phyloP scores from a whole-genome alignment of 352 stramenopile genomes.

The Phytopythium litorale region DNA sequence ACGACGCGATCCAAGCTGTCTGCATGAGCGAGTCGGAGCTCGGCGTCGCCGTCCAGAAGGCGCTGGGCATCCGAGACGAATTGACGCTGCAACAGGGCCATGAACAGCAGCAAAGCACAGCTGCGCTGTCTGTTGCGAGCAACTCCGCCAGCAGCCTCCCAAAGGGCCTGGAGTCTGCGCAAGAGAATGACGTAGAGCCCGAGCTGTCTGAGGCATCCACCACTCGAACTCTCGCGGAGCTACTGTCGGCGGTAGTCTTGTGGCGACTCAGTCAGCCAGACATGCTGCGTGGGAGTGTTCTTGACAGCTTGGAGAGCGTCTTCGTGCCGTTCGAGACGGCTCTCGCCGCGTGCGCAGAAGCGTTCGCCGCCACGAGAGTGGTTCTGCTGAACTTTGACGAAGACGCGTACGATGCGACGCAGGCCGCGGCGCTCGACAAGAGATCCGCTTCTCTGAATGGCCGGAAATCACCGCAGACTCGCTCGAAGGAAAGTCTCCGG shows the following conservation, averaged over 20 bases:
- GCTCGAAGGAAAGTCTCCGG: constrained; percentile 3
- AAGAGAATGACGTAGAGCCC: constrained; percentile 15
- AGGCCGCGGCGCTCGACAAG: constrained; percentile 10
- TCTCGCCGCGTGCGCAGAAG: constrained; percentile 31
- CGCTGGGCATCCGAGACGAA: constrained; percentile 25
- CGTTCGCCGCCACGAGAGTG: constrained; percentile 38
- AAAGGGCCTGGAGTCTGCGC: constrained; percentile 15
- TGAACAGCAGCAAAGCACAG: neutral
- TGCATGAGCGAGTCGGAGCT: constrained; percentile 33
- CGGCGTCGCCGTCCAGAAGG: constrained; percentile 28
- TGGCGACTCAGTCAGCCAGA: constrained; percentile 66
- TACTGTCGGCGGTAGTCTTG: constrained; percentile 55
- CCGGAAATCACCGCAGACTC: neutral
- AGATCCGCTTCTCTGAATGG: constrained; percentile 1
- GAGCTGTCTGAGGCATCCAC: constrained; percentile 2
- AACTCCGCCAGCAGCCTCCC: constrained; percentile 1
- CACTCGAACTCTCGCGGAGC: constrained; percentile 15
- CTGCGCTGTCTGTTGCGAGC: neutral
- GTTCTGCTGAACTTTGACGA: constrained; percentile 65
- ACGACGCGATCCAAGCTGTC: constrained; percentile 54
- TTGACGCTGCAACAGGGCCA: neutral
- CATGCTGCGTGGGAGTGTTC: constrained; percentile 52
- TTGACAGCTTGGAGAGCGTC: constrained; percentile 72
- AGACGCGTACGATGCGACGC: constrained; percentile 59
- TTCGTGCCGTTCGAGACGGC: constrained; percentile 39